A percentile compares a stretch with the other conserved stretches of the same genome.
Evolutionary conservation across 805 yeast species (phyloP).

Genomic region (Candida coleopterorum): DNA sequence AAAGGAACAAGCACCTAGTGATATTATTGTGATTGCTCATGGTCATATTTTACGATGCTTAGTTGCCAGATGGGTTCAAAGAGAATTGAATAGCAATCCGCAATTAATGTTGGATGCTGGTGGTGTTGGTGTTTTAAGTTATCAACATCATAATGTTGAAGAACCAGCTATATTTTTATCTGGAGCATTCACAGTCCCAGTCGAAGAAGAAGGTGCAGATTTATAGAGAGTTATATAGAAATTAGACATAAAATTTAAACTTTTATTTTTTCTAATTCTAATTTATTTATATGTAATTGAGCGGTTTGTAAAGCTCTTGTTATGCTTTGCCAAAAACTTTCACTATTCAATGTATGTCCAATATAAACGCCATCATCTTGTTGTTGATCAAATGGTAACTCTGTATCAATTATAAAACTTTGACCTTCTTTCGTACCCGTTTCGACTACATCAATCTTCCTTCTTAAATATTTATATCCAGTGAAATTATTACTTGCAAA

Average conservation of each 20-base stretch:
- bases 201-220: constrained; percentile 45
- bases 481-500: constrained; percentile 22
- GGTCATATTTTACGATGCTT: constrained; percentile 90
- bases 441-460: constrained; percentile 19
- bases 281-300: constrained; percentile 6
- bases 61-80: constrained; percentile 81
- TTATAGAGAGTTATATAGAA: constrained; percentile 1
- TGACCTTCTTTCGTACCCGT: constrained; percentile 31
- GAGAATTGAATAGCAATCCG: constrained; percentile 61
- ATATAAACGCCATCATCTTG: constrained; percentile 8
- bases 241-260: neutral
- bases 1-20: constrained; percentile 51
- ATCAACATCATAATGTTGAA: constrained; percentile 75
- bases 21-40: constrained; percentile 82
- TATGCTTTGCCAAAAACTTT: constrained; percentile 10
- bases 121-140: constrained; percentile 87
- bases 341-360: constrained; percentile 8
- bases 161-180: constrained; percentile 87
- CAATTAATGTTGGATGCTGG: constrained; percentile 88
- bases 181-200: constrained; percentile 76
- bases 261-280: neutral
- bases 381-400: neutral
- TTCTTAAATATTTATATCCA: constrained; percentile 19
- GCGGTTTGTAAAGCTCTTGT: constrained; percentile 8
- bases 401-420: constrained; percentile 11